Conservation (phyloP, 768 basidiomycete species). For the Podaxis sp. region DNA sequence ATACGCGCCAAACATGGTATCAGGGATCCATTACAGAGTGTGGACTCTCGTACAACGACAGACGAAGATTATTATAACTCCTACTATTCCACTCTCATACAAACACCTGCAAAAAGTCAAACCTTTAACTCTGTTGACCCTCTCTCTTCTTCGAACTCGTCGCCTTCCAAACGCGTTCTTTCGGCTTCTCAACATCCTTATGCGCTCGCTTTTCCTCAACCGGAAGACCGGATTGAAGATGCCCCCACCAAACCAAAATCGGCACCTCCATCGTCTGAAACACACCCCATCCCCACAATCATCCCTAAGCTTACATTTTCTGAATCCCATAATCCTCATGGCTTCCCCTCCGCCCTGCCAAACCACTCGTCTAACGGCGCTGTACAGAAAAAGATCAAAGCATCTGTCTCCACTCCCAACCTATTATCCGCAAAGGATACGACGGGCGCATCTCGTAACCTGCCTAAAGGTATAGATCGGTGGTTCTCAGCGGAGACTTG, state of each 20-base stretch:
- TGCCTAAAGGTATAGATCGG: constrained; percentile 46
- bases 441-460: neutral
- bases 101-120: constrained; percentile 12
- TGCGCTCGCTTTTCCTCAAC: constrained; percentile 35
- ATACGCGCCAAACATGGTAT: neutral
- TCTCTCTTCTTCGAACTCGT: constrained; percentile 14
- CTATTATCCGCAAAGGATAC: constrained; percentile 27
- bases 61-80: constrained; percentile 49
- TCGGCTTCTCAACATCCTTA: constrained; percentile 42
- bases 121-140: constrained; percentile 8
- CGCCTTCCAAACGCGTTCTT: constrained; percentile 21
- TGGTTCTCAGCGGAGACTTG: constrained; percentile 76
- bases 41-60: constrained; percentile 14
- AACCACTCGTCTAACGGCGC: constrained; percentile 5
- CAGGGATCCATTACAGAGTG: constrained; percentile 13
- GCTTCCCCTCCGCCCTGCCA: constrained; percentile 17
- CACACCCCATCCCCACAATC: neutral
- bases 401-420: constrained; percentile 65
- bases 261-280: constrained; percentile 4
- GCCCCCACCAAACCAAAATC: constrained; percentile 2
- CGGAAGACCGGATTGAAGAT: neutral
- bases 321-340: constrained; percentile 2
- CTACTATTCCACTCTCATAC: constrained; percentile 39
- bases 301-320: constrained; percentile 11
- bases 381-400: constrained; percentile 35